Percentiles rank a stretch among this genome's conserved stretches.
Conservation (phyloP, 495 filamentous ascomycete species). For the Neohortaea acidophila region DNA sequence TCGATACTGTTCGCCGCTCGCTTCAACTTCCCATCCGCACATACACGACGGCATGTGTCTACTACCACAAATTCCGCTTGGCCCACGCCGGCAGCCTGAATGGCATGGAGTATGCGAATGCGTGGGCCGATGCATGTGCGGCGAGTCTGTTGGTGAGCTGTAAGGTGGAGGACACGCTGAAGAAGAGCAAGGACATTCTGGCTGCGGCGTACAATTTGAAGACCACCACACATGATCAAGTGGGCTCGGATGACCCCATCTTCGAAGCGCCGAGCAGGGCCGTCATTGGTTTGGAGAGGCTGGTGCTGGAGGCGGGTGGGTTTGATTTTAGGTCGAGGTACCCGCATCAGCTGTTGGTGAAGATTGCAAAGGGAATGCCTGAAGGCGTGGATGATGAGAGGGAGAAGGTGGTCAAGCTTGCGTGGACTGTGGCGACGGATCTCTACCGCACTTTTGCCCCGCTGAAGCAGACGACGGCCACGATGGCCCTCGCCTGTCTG, state of each 20-base stretch:
- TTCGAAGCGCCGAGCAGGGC: constrained; percentile 63
- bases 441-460: constrained; percentile 85
- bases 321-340: constrained; percentile 92
- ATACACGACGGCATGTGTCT: constrained; percentile 66
- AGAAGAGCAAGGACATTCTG: constrained; percentile 87
- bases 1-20: constrained; percentile 57
- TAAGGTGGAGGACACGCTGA: constrained; percentile 94
- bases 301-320: constrained; percentile 82
- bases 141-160: constrained; percentile 82
- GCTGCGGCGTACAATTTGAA: constrained; percentile 82
- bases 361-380: constrained; percentile 42
- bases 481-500: constrained; percentile 66
- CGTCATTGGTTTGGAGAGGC: constrained; percentile 75
- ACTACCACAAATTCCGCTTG: constrained; percentile 81
- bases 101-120: constrained; percentile 7
- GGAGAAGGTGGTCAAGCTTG: constrained; percentile 31
- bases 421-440: constrained; percentile 57
- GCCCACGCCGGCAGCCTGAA: constrained; percentile 45
- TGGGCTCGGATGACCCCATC: constrained; percentile 64
- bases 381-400: constrained; percentile 21
- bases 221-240: constrained; percentile 49
- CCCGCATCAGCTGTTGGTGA: constrained; percentile 67
- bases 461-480: constrained; percentile 66
- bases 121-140: constrained; percentile 58
- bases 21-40: constrained; percentile 71